Evolutionary conservation across 176 grass and related monocot species (phyloP).

Genomic region (Guadua angustifolia): DNA sequence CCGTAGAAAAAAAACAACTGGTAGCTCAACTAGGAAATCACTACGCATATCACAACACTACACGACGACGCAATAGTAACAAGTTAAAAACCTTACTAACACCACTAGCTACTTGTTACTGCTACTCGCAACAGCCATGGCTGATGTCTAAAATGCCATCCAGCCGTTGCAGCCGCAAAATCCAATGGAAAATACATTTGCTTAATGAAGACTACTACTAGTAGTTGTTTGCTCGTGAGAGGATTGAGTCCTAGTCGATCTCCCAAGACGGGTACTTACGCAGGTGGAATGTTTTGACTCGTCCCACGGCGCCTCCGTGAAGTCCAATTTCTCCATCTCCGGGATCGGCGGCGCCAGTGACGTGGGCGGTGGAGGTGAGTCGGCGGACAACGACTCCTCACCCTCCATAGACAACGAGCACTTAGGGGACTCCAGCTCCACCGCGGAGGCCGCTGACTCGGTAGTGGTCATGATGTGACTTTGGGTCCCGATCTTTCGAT

Average conservation of each 20-base stretch:
- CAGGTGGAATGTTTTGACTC: conserved; percentile 85
- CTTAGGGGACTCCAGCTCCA: conserved; percentile 50
- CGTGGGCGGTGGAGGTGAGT: conserved; percentile 10
- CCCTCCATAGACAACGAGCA: conserved; percentile 60
- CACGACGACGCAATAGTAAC: not conserved
- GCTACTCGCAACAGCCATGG: conserved; percentile 55
- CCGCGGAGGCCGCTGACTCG: conserved; percentile 11
- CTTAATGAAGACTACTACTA: not conserved
- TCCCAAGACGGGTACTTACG: conserved; percentile 91
- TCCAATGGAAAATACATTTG: conserved; percentile 44
- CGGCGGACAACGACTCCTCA: conserved; percentile 64
- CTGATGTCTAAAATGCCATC: conserved; percentile 96
- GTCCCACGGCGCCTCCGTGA: conserved; percentile 94
- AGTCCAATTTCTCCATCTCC: conserved; percentile 91
- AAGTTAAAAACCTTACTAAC: not conserved
- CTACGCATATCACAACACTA: too few species aligned
- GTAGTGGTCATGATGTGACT: too few species aligned
- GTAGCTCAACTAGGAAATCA: too few species aligned
- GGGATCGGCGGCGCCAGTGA: conserved; percentile 51
- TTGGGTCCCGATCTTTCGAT: too few species aligned
- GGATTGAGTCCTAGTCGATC: conserved; percentile 97
- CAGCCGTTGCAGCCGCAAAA: conserved; percentile 42
- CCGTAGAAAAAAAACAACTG: too few species aligned
- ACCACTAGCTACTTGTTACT: conserved; percentile 33
- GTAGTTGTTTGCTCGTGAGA: conserved; percentile 47